These are phyloP conservation scores for Paramecium pentaurelia DNA, from an alignment of 73 alveolate genomes.

Conservation along the genomic window DNA sequence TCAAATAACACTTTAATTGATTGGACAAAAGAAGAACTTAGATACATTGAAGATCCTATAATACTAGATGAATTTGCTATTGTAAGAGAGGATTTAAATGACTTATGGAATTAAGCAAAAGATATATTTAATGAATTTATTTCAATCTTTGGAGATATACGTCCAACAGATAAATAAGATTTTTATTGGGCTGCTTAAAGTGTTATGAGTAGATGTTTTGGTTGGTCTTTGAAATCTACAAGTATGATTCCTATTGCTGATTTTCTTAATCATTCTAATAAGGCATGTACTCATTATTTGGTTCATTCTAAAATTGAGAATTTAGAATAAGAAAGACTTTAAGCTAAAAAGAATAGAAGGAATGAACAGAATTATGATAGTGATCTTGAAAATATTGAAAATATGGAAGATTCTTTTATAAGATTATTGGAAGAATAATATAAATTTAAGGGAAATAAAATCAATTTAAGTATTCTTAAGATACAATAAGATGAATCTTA, in stretches of 20 bases:
- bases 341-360: background rate
- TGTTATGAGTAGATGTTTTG: slow-evolving; percentile 51
- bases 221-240: slow-evolving; percentile 37
- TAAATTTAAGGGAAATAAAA: background rate
- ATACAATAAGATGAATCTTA: background rate
- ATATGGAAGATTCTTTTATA: background rate
- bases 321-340: background rate
- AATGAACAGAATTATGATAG: background rate
- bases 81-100: background rate
- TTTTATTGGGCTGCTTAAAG: slow-evolving; percentile 53
- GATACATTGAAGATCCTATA: background rate
- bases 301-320: background rate
- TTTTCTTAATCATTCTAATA: slow-evolving; percentile 30
- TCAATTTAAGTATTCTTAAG: background rate
- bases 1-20: background rate
- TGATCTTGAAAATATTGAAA: background rate
- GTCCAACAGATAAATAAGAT: background rate
- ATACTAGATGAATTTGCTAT: background rate
- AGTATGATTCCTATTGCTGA: slow-evolving; percentile 52
- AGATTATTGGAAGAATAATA: background rate
- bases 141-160: background rate
- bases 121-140: background rate
- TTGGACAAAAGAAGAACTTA: slow-evolving; percentile 19
- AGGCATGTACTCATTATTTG: slow-evolving; percentile 12
- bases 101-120: background rate